phyloP scores from a whole-genome alignment of 2,329 filamentous ascomycete species.

The Onygena corvina region DNA sequence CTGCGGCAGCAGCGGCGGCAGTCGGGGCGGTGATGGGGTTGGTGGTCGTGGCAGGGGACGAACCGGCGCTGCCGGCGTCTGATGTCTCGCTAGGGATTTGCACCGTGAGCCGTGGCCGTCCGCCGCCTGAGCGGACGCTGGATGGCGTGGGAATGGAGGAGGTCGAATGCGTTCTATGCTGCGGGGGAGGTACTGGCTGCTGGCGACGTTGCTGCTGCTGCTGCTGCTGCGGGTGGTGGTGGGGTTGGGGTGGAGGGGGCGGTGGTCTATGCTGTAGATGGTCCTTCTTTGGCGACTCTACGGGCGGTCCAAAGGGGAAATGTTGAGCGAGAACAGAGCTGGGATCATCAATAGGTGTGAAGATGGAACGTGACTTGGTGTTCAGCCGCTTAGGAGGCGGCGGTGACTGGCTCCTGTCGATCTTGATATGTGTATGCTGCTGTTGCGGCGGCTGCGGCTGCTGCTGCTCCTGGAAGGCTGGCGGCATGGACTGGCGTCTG shows the following conservation, averaged over 20 bases:
- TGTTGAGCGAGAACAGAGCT: constrained; percentile 80
- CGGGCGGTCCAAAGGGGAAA: constrained; percentile 53
- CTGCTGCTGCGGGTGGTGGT: neutral
- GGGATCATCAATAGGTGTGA: constrained; percentile 91
- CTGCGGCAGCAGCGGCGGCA: constrained; percentile 36
- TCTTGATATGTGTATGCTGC: constrained; percentile 35
- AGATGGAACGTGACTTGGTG: constrained; percentile 76
- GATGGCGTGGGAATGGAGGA: constrained; percentile 60
- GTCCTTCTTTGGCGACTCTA: constrained; percentile 27
- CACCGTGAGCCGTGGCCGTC: constrained; percentile 75
- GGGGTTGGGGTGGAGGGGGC: constrained; percentile 42
- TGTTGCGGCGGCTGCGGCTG: constrained; percentile 43
- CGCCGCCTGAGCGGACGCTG: constrained; percentile 52
- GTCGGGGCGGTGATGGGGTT: constrained; percentile 30
- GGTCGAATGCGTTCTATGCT: constrained; percentile 40
- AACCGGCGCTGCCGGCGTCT: constrained; percentile 60
- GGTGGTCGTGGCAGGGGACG: constrained; percentile 34
- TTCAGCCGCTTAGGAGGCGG: constrained; percentile 51
- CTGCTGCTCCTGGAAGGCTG: constrained; percentile 50
- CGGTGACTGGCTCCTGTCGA: constrained; percentile 35
- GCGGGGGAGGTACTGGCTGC: constrained; percentile 34
- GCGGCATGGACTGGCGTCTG: constrained; percentile 58
- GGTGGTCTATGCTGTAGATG: constrained; percentile 30
- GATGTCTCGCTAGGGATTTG: constrained; percentile 90
- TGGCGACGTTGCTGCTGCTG: constrained; percentile 22